Evolutionary conservation across 495 filamentous ascomycete genomes (phyloP), one percentile per base, ranked within the genome.

Genomic region (Penicillium bovifimosum): DNA sequence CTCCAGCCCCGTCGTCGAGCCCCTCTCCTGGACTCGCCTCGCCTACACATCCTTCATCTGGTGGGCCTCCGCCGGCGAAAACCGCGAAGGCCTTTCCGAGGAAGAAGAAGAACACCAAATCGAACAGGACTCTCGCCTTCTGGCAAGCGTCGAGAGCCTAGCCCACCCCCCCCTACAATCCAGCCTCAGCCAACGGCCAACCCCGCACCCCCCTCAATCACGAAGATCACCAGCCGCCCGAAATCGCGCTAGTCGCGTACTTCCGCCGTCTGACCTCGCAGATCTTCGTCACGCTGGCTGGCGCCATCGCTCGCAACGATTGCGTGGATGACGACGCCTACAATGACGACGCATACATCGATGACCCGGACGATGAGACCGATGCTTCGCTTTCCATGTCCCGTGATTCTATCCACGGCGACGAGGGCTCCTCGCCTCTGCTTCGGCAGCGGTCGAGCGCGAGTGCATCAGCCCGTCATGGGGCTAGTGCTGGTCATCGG

Each of bases 11-110:
- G 75, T 90, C 20, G 79, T 87, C 39, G 91, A 96, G 58, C 85
- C 89, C 0, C 74, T 84, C 33, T 87, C 85, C n/a, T 97, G 92
- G 93, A 76, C 89, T 0, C 87, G 88, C 6, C 79, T 96, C 10
- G 91, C 91, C 8, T 97, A 96, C 63, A 82, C 80, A 24, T 86
- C 87, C 4, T 96, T 96, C 74, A 91, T 96, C 72, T 98, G 92
- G 92, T 98, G 93, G 93, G 93, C 93, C 0, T 91, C 89, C 1
- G 93, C 93, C 1, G 93, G 93, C 41, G 93, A 97, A 68, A 83
- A 87, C 65, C 78, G 84, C 2, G 78, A 81, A 18, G 73, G 63
- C 16, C 59, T 74, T 20, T 64, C 66, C 5, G 68, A 76, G 53
- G 71, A 75, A 50, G 70, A 75, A 54, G 66, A 67, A 50, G 69